Conservation (phyloP, 2,329 filamentous ascomycete genomes). For the Graphium sp. region DNA sequence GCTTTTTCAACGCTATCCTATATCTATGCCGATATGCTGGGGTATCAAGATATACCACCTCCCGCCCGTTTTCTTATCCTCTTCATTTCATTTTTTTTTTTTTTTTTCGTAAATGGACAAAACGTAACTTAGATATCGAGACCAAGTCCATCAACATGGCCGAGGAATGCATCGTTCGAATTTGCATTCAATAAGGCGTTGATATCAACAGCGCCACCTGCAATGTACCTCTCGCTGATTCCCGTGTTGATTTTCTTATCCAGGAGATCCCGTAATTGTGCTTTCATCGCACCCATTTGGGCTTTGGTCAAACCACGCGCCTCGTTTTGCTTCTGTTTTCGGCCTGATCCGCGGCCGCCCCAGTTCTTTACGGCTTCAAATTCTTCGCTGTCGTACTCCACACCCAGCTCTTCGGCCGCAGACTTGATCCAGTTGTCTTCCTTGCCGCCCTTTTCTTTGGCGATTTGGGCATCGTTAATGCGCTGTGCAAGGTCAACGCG, state of each 20-base stretch:
- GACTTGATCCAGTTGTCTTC: constrained; percentile 73
- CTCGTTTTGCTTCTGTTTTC: constrained; percentile 60
- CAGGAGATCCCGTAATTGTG: constrained; percentile 56
- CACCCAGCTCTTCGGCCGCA: constrained; percentile 81
- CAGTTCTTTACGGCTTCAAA: constrained; percentile 54
- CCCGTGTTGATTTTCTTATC: constrained; percentile 66
- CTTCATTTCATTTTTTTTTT: neutral
- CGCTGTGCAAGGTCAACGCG: constrained; percentile 71
- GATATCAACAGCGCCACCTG: constrained; percentile 70
- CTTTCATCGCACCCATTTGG: constrained; percentile 53
- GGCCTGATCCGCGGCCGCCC: constrained; percentile 53
- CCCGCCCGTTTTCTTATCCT: neutral
- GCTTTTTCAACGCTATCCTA: no score
- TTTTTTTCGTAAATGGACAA: neutral
- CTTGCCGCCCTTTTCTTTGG: constrained; percentile 72
- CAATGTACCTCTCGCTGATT: constrained; percentile 75
- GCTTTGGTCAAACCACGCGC: constrained; percentile 51
- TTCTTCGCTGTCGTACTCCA: constrained; percentile 85
- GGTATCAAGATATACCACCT: neutral
- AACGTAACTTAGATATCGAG: no score
- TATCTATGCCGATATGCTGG: neutral
- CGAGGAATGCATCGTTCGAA: constrained; percentile 50
- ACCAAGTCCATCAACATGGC: constrained; percentile 26
- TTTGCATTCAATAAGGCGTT: constrained; percentile 49
- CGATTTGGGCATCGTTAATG: constrained; percentile 65